Evolutionary conservation across 495 filamentous ascomycete genomes (phyloP).

Genomic region (Annulohypoxylon nitens): DNA sequence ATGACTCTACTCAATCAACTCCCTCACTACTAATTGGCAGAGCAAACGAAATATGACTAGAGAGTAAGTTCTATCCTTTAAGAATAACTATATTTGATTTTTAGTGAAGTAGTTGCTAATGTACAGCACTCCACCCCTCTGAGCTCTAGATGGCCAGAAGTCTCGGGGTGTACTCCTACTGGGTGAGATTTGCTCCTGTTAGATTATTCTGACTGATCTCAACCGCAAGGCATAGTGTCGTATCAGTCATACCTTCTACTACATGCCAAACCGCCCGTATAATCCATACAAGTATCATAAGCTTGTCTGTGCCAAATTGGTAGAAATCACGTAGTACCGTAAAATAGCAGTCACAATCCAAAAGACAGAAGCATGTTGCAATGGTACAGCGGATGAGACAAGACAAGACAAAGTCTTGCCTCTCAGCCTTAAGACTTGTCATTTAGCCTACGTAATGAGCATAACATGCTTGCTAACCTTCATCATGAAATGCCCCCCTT

Average conservation of each 20-base stretch:
- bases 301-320: background rate
- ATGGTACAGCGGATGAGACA: slow-evolving; percentile 16
- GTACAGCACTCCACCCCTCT: too few relatives aligned
- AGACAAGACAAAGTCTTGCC: slow-evolving; percentile 16
- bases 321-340: background rate
- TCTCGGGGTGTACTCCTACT: background rate
- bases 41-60: too few relatives aligned
- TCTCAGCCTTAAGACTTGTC: slow-evolving; percentile 19
- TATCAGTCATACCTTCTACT: background rate
- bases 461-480: slow-evolving; percentile 42
- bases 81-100: too few relatives aligned
- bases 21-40: too few relatives aligned
- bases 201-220: background rate
- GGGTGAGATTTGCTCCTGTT: background rate
- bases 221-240: background rate
- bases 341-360: background rate
- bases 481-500: slow-evolving; percentile 29
- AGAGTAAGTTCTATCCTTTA: too few relatives aligned
- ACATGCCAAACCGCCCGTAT: background rate
- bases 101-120: background rate
- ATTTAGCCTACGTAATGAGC: slow-evolving; percentile 29
- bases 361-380: background rate
- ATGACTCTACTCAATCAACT: too few relatives aligned
- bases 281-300: background rate
- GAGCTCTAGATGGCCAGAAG: background rate